A percentile compares a stretch with the other conserved stretches of the same genome.
phyloP scores from a whole-genome alignment of 1,284 basidiomycete genomes.

The Mycocalia duriaeana region DNA sequence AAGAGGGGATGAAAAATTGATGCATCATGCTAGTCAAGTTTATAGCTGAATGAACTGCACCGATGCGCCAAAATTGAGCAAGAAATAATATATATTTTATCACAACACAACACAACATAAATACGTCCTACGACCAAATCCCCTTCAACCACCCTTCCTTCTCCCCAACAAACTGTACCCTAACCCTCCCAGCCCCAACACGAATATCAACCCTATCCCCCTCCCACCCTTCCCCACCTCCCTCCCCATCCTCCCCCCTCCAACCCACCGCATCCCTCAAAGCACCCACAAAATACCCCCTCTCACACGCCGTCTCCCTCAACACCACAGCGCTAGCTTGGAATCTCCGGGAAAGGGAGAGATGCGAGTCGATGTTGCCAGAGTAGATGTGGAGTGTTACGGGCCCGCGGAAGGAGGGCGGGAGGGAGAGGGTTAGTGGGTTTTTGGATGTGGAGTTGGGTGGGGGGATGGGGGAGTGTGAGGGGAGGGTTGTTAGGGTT shows the following conservation, averaged over 20 bases:
- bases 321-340: neutral
- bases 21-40: no score
- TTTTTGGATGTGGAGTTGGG: neutral
- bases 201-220: neutral
- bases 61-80: no score
- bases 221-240: neutral
- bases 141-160: slow-evolving; percentile 4
- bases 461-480: neutral
- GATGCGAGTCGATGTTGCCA: neutral
- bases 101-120: no score
- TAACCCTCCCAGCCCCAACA: neutral
- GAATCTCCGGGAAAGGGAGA: neutral
- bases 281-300: neutral
- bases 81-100: no score
- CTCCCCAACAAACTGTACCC: neutral
- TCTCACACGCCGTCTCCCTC: neutral
- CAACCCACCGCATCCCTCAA: neutral
- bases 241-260: neutral
- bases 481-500: neutral
- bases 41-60: no score
- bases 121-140: no score
- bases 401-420: neutral
- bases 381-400: neutral
- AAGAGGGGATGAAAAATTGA: no score
- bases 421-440: neutral